These are phyloP conservation scores for Litsea cubeba DNA, from an alignment of 164 flowering plant genomes.

Conservation along the genomic window DNA sequence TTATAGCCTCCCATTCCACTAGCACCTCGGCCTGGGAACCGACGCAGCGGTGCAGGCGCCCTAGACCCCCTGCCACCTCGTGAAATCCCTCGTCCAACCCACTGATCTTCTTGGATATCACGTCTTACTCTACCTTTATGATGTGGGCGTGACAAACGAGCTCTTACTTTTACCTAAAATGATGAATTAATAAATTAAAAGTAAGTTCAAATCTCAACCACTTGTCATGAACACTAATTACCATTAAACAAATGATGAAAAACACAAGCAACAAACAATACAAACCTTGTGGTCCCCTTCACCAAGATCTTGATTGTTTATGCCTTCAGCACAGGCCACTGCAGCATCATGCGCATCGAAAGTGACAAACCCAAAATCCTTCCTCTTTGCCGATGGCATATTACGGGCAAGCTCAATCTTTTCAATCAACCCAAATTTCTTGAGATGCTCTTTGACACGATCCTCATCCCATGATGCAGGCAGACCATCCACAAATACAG, in stretches of 20 bases:
- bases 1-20: conserved; percentile 43
- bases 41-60: conserved; percentile 45
- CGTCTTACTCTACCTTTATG: conserved; percentile 74
- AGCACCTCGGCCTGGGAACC: conserved; percentile 36
- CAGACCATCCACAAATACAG: conserved; percentile 85
- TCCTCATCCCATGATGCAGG: conserved; percentile 98
- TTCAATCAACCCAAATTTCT: conserved; percentile 73
- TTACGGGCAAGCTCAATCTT: conserved; percentile 96
- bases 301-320: conserved; percentile 87
- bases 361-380: conserved; percentile 93
- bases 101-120: conserved; percentile 40
- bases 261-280: background rate
- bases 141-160: conserved; percentile 88
- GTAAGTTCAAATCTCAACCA: background rate
- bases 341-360: conserved; percentile 91
- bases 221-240: background rate
- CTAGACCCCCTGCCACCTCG: conserved; percentile 53
- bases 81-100: conserved; percentile 34
- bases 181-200: background rate
- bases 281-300: conserved; percentile 84
- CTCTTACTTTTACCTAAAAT: conserved; percentile 85
- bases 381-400: conserved; percentile 94
- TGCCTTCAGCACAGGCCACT: conserved; percentile 82
- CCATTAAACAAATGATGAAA: too few species aligned
- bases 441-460: conserved; percentile 60